Base-by-base conservation (phyloP, 164 flowering plant species). In the Nymphaea colorata region DNA sequence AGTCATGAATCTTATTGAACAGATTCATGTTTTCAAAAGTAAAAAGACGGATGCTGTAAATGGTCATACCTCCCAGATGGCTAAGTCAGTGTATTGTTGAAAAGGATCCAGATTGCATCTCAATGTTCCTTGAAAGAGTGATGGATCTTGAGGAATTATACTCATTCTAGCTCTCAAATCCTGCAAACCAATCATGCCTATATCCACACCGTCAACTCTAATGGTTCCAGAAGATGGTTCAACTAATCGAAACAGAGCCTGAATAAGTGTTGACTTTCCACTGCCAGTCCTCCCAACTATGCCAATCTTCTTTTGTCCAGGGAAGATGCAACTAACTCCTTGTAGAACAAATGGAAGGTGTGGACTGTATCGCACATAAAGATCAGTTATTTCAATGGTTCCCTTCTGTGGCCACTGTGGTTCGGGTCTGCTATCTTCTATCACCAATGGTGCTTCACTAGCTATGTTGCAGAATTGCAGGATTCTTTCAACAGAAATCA, bases 221-320 rank as follows among this genome's bases (percentile, higher is more conserved):
- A 91, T 88, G 43, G 74, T 72, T 53, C 97, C 97, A 66, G 66
- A 73, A 0, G 80, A 73, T 14, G 97, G 89, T 74, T 91, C 97
- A 3, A 87, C 82, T 3, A 91, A 82, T 66, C 95, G 73, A 76
- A 91, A 91, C 41, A 91, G 83, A 42, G 93, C 87, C 81, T 91
- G 95, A 62, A 91, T 89, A 7, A 91, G 78, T 59, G 95, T 89
- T 7, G 97, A 91, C 66, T 91, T 91, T n/a, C 97, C 97, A 68
- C 97, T 87, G 6, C 97, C 97, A 0, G 97, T 91, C 65, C 97
- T 74, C 16, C 97, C 97, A 15, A 91, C 95, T 17, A 91, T 77
- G 65, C 95, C 97, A 70, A 87, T 83, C 76, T 87, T 91, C 67
- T 76, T 87, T 44, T 64, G 71, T 55, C 87, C 88, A 1, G 86